A percentile compares a stretch with the other conserved stretches of the same genome.
These are phyloP conservation scores for Brettanomyces anomalus DNA, from an alignment of 805 yeast genomes.

Conservation along the genomic window DNA sequence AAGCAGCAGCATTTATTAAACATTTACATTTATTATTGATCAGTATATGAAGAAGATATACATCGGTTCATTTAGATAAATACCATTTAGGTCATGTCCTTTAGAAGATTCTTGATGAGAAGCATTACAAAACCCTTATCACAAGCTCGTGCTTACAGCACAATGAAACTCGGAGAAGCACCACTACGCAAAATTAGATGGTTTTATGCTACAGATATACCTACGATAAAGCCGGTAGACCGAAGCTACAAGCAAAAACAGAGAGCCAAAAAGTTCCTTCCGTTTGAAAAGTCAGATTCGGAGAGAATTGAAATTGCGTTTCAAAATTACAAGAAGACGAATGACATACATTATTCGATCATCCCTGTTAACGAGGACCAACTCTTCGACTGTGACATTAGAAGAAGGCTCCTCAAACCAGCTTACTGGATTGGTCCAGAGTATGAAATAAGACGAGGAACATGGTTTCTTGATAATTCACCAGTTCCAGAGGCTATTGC, in stretches of 20 bases:
- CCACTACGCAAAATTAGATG: conserved; percentile 32
- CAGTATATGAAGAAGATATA: too few species aligned
- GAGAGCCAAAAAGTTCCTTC: conserved; percentile 51
- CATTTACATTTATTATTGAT: too few species aligned
- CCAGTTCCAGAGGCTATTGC: conserved; percentile 37
- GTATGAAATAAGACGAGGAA: conserved; percentile 75
- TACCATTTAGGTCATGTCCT: too few species aligned
- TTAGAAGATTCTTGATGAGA: too few species aligned
- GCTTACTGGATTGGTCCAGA: conserved; percentile 85
- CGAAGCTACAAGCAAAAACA: conserved; percentile 40
- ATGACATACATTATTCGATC: neutral
- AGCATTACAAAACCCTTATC: too few species aligned
- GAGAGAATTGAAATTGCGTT: conserved; percentile 46
- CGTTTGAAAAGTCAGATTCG: conserved; percentile 61
- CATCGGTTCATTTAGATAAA: too few species aligned
- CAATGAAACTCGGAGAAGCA: neutral
- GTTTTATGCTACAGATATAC: conserved; percentile 81
- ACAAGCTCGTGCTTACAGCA: too few species aligned
- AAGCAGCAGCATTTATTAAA: too few species aligned
- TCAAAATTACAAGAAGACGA: conserved; percentile 12
- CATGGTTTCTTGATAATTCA: conserved; percentile 69
- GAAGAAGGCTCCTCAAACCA: conserved; percentile 47
- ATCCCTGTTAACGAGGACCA: conserved; percentile 76
- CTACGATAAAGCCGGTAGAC: conserved; percentile 58
- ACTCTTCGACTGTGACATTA: conserved; percentile 63